phyloP scores from a whole-genome alignment of 192 early-diverging fungal species.

The Entomortierella parvispora region DNA sequence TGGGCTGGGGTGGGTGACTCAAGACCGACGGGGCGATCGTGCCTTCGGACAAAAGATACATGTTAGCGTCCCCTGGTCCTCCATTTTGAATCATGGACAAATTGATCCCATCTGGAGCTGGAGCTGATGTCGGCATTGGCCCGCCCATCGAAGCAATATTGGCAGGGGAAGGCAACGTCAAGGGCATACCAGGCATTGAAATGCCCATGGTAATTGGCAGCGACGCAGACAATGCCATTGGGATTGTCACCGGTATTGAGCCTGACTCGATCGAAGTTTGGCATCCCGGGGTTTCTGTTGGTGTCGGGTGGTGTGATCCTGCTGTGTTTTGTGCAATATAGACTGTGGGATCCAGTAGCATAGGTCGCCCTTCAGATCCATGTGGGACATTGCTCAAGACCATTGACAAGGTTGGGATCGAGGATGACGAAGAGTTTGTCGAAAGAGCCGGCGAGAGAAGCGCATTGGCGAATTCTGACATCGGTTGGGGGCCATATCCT shows the following conservation, averaged over 20 bases:
- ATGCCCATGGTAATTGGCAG: constrained; percentile 17
- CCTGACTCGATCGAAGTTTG: constrained; percentile 5
- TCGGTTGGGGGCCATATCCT: background rate
- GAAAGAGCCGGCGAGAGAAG: constrained; percentile 32
- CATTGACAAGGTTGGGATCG: constrained; percentile 27
- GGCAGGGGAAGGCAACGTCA: constrained; percentile 11
- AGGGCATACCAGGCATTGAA: background rate
- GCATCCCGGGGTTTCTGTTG: constrained; percentile 26
- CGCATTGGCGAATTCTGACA: constrained; percentile 16
- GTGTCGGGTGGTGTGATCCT: background rate
- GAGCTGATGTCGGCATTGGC: no score
- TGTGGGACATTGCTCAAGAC: constrained; percentile 10
- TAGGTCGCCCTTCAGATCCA: constrained; percentile 6
- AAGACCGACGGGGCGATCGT: constrained; percentile 6
- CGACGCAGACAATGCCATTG: background rate
- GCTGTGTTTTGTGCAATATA: constrained; percentile 6
- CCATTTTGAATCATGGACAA: constrained; percentile 34
- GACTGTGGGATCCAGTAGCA: constrained; percentile 15
- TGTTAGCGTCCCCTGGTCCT: background rate
- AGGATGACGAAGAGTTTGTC: constrained; percentile 25
- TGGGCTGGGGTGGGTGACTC: background rate
- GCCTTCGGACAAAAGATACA: constrained; percentile 9
- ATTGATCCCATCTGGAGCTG: background rate
- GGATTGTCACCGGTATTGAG: constrained; percentile 7
- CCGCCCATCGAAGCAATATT: constrained; percentile 10